Base-by-base conservation (phyloP, 2,329 filamentous ascomycete species). In the Ceratocystis huliohia region DNA sequence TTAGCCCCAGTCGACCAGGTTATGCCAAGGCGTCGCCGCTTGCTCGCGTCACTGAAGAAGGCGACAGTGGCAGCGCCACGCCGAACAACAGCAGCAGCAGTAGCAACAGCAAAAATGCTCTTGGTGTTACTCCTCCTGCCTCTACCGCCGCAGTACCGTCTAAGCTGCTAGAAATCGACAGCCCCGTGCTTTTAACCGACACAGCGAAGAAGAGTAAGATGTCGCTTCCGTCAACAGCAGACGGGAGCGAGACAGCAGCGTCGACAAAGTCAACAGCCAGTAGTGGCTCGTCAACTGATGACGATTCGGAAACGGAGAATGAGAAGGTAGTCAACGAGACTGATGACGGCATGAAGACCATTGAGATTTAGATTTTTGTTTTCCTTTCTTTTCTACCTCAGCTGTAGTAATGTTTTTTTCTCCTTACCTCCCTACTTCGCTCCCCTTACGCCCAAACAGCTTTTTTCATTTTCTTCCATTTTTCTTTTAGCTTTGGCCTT, bases 11-110 rank as follows among this genome's bases (percentile, higher is more conserved):
- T 73, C 79, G 84, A 67, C 82, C 87, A 1, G 81, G 83, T 13
- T 84, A 82, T 69, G 83, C 84, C 70, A 86, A 91, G 72, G 81
- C 86, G 15, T 89, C 86, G 70, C 88, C 88, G 17, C 78, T 93
- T 67, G 87, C 88, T 63, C 81, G 87, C 69, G 89, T 93, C 15
- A 83, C 87, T 0, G 89, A 93, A 75, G 89, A 93, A 74, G 72
- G 61, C 46, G 66, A 65, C 28, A 30, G 53, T 22, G 22, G 44
- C 8, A 50, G 25, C 46, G 45, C 41, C 48, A 62, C 48, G 15
- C 50, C 41, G 10, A 67, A 63, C 37, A 65, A 46, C 25, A 41
- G 3, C 13, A 33, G 30, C 7, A 33, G 30, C 30, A 37, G 33
- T 10, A 41, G 10, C 37, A 13, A 13, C 13, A 41, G 37, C 37